Evolutionary conservation across 2,329 filamentous ascomycete genomes (phyloP).

Genomic region (Hymenoscyphus fraxineus): DNA sequence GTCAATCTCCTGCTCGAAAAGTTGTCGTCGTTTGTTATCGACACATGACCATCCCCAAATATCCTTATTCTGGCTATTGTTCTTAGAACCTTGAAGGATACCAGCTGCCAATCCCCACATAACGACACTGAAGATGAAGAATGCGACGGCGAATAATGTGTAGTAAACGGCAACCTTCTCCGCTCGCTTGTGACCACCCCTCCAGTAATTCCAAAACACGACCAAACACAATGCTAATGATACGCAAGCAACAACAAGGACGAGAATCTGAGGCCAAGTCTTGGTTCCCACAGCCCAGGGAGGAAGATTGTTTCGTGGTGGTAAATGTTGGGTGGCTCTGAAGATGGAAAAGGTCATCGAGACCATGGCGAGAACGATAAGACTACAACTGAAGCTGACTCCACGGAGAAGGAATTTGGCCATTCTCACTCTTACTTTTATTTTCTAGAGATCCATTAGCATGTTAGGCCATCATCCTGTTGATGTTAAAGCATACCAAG

Average conservation of each 20-base stretch:
- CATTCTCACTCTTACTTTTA: conserved; percentile 85
- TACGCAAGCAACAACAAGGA: conserved; percentile 73
- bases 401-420: conserved; percentile 94
- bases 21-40: conserved; percentile 72
- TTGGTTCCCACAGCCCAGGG: conserved; percentile 79
- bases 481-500: conserved; percentile 58
- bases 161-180: conserved; percentile 96
- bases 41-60: conserved; percentile 99
- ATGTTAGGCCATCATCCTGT: conserved; percentile 4
- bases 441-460: conserved; percentile 62
- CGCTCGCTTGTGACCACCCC: conserved; percentile 80
- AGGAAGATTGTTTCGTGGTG: conserved; percentile 74
- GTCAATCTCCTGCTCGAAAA: conserved; percentile 77
- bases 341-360: conserved; percentile 88
- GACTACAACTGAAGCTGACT: conserved; percentile 93
- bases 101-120: conserved; percentile 89
- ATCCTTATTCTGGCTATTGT: conserved; percentile 73
- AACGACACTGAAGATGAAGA: conserved; percentile 88
- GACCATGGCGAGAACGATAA: conserved; percentile 90
- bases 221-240: conserved; percentile 75
- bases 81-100: conserved; percentile 74
- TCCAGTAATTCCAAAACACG: conserved; percentile 82
- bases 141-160: conserved; percentile 85
- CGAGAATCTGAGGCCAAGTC: conserved; percentile 83
- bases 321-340: conserved; percentile 74